phyloP scores from a whole-genome alignment of 176 grass and related monocot genomes.

The Tuctoria greenei region DNA sequence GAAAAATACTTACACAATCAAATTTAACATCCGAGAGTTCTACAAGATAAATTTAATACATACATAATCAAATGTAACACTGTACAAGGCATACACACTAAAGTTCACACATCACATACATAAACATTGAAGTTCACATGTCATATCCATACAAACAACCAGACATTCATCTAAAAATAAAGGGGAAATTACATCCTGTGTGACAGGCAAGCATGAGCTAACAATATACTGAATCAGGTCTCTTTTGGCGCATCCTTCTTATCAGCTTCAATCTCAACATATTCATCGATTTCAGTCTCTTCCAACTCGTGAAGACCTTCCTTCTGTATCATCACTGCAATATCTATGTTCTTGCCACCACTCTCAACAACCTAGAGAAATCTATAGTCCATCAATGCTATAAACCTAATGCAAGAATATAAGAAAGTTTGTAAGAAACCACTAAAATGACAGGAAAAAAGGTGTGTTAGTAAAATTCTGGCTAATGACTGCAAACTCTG shows the following conservation, averaged over 20 bases:
- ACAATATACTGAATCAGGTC: slow-evolving; percentile 27
- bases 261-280: slow-evolving; percentile 89
- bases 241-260: slow-evolving; percentile 65
- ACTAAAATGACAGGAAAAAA: not conserved
- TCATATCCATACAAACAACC: slow-evolving; percentile 26
- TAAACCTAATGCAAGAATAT: not conserved
- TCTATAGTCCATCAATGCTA: not conserved
- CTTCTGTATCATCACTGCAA: slow-evolving; percentile 72
- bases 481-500: not conserved
- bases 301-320: slow-evolving; percentile 65
- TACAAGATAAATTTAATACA: too few species aligned
- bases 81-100: too few species aligned
- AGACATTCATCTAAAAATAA: slow-evolving; percentile 1
- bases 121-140: too few species aligned
- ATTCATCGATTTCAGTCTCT: slow-evolving; percentile 83
- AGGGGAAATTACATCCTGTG: slow-evolving; percentile 9
- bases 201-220: not conserved
- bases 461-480: not conserved
- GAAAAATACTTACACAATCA: too few species aligned
- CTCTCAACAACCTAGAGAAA: slow-evolving; percentile 74
- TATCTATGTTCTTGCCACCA: slow-evolving; percentile 89
- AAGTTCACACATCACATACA: too few species aligned
- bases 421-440: too few species aligned
- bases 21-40: too few species aligned
- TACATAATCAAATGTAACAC: too few species aligned